Conservation (phyloP, 2,329 filamentous ascomycete species). For the Coniochaeta sp. region DNA sequence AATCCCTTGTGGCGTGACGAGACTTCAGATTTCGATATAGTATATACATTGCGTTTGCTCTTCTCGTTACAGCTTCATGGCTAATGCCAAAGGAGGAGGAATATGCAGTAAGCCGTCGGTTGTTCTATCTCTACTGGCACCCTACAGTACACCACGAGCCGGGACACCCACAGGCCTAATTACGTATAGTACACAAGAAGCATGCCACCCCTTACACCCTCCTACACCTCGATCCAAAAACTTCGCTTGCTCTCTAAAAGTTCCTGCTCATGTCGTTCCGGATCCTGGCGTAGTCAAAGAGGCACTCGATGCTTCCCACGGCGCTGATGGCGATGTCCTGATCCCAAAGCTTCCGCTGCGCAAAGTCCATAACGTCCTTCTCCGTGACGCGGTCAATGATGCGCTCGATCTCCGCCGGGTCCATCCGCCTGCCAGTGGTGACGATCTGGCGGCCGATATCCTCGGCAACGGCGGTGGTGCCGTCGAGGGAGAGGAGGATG, state of each 20-base stretch:
- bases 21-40: no score
- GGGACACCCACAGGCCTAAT: slow-evolving; percentile 15
- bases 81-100: background rate
- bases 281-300: slow-evolving; percentile 58
- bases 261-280: slow-evolving; percentile 29
- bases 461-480: slow-evolving; percentile 94
- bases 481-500: slow-evolving; percentile 92
- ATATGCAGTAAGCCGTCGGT: slow-evolving; percentile 12
- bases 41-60: background rate
- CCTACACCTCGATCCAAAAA: slow-evolving; percentile 3
- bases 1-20: no score
- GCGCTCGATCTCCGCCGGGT: slow-evolving; percentile 89
- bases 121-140: slow-evolving; percentile 24
- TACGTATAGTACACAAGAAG: slow-evolving; percentile 22
- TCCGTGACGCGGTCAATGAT: slow-evolving; percentile 82
- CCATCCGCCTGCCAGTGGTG: slow-evolving; percentile 89
- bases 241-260: slow-evolving; percentile 18
- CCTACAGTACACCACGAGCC: slow-evolving; percentile 35
- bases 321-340: slow-evolving; percentile 91
- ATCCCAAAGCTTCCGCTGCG: slow-evolving; percentile 93
- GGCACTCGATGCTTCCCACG: slow-evolving; percentile 85
- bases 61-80: no score
- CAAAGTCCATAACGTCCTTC: slow-evolving; percentile 96
- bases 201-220: slow-evolving; percentile 11
- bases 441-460: slow-evolving; percentile 98